These are phyloP conservation scores for Leccinum fibrillosum DNA, from an alignment of 768 basidiomycete species.

Conservation along the genomic window DNA sequence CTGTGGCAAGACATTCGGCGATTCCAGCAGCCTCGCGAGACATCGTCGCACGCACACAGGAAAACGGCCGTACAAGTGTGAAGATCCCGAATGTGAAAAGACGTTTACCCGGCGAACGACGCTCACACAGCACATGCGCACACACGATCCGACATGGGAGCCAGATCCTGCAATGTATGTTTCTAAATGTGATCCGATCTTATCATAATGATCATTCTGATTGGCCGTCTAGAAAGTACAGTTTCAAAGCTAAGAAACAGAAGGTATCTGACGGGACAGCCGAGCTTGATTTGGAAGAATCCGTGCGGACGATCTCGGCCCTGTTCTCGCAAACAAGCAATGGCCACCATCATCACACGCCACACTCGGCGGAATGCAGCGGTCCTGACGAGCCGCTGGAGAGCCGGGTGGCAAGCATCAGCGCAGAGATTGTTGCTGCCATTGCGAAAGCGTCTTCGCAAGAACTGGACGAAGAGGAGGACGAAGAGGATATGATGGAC, in stretches of 20 bases:
- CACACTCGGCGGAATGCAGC: slow-evolving; percentile 30
- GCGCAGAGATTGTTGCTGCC: slow-evolving; percentile 76
- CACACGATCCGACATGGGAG: slow-evolving; percentile 82
- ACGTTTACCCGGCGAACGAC: slow-evolving; percentile 86
- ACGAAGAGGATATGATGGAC: slow-evolving; percentile 36
- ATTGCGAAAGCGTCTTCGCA: slow-evolving; percentile 72
- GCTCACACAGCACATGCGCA: slow-evolving; percentile 82
- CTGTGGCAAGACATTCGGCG: slow-evolving; percentile 85
- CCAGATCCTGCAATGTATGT: slow-evolving; percentile 80
- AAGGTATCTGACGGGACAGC: slow-evolving; percentile 49
- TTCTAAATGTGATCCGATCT: slow-evolving; percentile 2
- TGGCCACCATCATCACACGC: slow-evolving; percentile 28
- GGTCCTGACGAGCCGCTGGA: slow-evolving; percentile 47
- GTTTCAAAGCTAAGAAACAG: slow-evolving; percentile 70
- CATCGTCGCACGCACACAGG: slow-evolving; percentile 89
- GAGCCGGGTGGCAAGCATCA: slow-evolving; percentile 70
- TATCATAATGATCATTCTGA: slow-evolving; percentile 11
- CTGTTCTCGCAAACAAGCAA: slow-evolving; percentile 52
- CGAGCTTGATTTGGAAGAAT: slow-evolving; percentile 64
- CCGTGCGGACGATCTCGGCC: slow-evolving; percentile 72
- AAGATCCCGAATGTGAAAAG: slow-evolving; percentile 79
- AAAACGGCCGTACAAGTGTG: slow-evolving; percentile 84
- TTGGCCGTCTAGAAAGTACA: slow-evolving; percentile 56
- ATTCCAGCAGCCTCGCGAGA: slow-evolving; percentile 88
- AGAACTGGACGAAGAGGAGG: slow-evolving; percentile 56